Evolutionary conservation across 169 alveolate species (phyloP), one percentile per base, ranked within the genome.

Genomic region (Plasmodium gonderi): DNA sequence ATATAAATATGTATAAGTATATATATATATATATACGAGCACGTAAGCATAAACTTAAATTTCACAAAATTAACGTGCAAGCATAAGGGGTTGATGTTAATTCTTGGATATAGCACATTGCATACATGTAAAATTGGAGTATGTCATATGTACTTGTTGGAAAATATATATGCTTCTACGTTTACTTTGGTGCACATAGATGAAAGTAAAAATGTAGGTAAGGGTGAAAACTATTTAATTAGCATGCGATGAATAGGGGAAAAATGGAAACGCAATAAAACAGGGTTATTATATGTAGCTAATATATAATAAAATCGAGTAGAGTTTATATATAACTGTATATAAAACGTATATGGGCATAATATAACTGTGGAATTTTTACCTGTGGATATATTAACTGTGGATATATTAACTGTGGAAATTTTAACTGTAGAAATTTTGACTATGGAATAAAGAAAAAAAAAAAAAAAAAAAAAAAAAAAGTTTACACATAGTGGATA

Each of bases 21-120:
- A 49, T 49, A 74, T 38, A 23, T 29, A 33, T 14, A 77, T 77
- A 40, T 54, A 77, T 26, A 20, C 2, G 42, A 64, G 68, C 38
- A 54, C 49, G 33, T 23, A 79, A 29, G 72, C 72, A 54, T 33
- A 36, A 79, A 76, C 42, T 80, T 23, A 47, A 80, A 45, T 67
- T 80, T 80, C 91, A 80, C 79, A 80, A 80, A 80, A 80, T 65
- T 65, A 65, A 80, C 44, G 47, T 80, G 69, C 51, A 51, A 40
- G 72, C 47, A 80, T n/a, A 64, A 64, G 44, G 42, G 89, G 49
- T 40, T 67, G 17, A 80, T 29, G 42, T 65, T 80, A 80, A 64
- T 31, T 80, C 49, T 65, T 67, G 72, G 47, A 80, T 47, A 80
- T n/a, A 44, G 49, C 65, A 67, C 36, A 80, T 64, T 80, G 23